Evolutionary conservation across 352 stramenopile species (phyloP).

Genomic region (Bremia lactucae): DNA sequence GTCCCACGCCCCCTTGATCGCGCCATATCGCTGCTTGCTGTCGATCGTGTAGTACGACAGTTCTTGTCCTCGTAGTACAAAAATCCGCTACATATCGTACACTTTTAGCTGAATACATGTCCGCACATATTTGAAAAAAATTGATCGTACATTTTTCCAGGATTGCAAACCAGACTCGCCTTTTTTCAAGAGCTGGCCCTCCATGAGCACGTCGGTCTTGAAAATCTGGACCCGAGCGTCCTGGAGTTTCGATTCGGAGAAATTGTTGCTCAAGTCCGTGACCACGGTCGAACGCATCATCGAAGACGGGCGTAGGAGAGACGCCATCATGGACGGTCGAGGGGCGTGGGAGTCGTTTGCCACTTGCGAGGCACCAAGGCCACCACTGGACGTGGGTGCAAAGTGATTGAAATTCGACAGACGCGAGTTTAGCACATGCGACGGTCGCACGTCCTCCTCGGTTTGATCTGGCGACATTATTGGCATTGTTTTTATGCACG

Average conservation of each 20-base stretch:
- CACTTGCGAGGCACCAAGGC: conserved; percentile 4
- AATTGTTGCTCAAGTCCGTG: conserved; percentile 46
- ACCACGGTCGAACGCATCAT: conserved; percentile 42
- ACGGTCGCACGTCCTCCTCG: conserved; percentile 11
- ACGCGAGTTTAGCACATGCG: conserved; percentile 23
- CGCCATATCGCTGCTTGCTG: conserved; percentile 39
- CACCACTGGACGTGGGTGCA: conserved; percentile 1
- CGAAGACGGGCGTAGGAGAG: conserved; percentile 21
- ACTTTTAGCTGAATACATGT: no score
- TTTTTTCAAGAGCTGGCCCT: conserved; percentile 59
- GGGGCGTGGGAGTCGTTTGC: conserved; percentile 3
- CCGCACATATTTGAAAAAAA: conserved; percentile 2
- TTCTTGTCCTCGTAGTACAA: conserved; percentile 56
- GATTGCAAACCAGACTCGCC: conserved; percentile 44
- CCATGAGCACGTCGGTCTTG: conserved; percentile 56
- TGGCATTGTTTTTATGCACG: conserved; percentile 13
- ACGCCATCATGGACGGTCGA: conserved; percentile 21
- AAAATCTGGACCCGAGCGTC: conserved; percentile 49
- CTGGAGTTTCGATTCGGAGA: conserved; percentile 46
- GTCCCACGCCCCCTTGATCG: conserved; percentile 52
- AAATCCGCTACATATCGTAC: conserved; percentile 47
- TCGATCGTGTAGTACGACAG: conserved; percentile 62
- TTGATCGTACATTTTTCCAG: conserved; percentile 57
- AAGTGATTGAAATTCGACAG: conserved; percentile 17
- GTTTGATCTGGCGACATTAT: conserved; percentile 6